Conservation (phyloP, 2,329 filamentous ascomycete species). For the Curvularia spicifera region DNA sequence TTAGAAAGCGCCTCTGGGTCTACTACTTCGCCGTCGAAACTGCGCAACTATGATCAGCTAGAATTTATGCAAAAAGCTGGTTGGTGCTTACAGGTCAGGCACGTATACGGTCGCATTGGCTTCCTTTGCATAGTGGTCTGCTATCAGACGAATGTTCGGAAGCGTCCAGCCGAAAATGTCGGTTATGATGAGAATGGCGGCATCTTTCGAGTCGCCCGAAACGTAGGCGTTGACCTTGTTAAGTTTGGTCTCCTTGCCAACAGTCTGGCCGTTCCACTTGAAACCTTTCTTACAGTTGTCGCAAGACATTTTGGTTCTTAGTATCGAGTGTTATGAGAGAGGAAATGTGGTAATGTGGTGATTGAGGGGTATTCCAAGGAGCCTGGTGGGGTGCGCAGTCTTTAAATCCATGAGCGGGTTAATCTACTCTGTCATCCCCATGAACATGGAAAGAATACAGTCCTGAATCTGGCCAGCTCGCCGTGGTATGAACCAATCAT, state of each 20-base stretch:
- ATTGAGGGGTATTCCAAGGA: not conserved
- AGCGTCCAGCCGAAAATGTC: conserved; percentile 59
- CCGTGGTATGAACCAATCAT: conserved; percentile 9
- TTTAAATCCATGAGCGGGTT: conserved; percentile 14
- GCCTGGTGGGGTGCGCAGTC: conserved; percentile 4
- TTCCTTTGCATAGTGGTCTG: conserved; percentile 56
- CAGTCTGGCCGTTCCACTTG: conserved; percentile 48
- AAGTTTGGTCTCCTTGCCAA: conserved; percentile 49
- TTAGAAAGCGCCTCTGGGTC: conserved; percentile 32
- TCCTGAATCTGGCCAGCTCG: not conserved
- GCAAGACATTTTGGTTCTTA: conserved; percentile 35
- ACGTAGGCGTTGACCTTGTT: conserved; percentile 51
- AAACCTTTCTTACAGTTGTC: conserved; percentile 50
- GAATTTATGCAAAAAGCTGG: not conserved
- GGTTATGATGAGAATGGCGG: conserved; percentile 55
- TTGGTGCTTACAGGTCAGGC: conserved; percentile 50
- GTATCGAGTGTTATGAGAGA: not conserved
- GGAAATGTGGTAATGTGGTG: not conserved
- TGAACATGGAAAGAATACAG: not conserved
- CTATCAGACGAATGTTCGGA: conserved; percentile 54
- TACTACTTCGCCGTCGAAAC: conserved; percentile 44
- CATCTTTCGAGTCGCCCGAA: conserved; percentile 53
- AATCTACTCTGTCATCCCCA: not conserved
- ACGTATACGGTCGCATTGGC: conserved; percentile 56
- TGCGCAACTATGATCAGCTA: conserved; percentile 14